These are phyloP conservation scores for Teratosphaeria destructans DNA, from an alignment of 2,329 filamentous ascomycete genomes.

Conservation along the genomic window DNA sequence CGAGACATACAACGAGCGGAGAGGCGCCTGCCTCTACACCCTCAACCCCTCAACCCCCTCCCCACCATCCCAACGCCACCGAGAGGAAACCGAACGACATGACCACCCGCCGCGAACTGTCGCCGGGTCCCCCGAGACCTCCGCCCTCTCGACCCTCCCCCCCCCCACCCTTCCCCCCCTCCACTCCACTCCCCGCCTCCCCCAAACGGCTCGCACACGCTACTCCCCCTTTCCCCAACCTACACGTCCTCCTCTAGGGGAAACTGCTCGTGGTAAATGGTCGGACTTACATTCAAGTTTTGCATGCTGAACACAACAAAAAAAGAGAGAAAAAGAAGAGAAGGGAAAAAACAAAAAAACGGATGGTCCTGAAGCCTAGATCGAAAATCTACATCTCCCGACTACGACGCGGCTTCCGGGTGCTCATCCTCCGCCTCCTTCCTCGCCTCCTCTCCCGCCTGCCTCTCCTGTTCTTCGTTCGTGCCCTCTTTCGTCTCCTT, in stretches of 20 bases:
- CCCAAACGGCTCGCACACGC: no score
- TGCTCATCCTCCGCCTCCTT: not conserved
- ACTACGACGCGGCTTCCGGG: not conserved
- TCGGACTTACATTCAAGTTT: no score
- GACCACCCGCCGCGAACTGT: conserved; percentile 73
- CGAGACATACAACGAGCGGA: not conserved
- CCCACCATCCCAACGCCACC: conserved; percentile 63
- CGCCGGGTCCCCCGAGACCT: conserved; percentile 68
- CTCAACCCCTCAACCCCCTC: conserved; percentile 21
- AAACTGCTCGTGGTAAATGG: no score
- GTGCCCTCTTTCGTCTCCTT: not conserved
- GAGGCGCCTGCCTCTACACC: not conserved
- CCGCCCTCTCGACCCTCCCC: conserved; percentile 57
- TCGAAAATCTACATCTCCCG: not conserved
- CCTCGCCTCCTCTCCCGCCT: not conserved
- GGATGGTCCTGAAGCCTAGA: not conserved
- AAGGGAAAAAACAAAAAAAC: no score
- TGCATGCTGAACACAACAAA: no score
- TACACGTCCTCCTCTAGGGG: no score
- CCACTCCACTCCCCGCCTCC: conserved; percentile 40
- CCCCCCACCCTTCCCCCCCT: conserved; percentile 57
- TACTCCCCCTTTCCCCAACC: no score
- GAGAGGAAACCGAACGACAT: conserved; percentile 60
- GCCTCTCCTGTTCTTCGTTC: not conserved
- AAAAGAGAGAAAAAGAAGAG: no score